Percentiles rank a stretch among this genome's conserved stretches.
These are phyloP conservation scores for Fonsecaea pedrosoi DNA, from an alignment of 2,329 filamentous ascomycete genomes.

Conservation along the genomic window DNA sequence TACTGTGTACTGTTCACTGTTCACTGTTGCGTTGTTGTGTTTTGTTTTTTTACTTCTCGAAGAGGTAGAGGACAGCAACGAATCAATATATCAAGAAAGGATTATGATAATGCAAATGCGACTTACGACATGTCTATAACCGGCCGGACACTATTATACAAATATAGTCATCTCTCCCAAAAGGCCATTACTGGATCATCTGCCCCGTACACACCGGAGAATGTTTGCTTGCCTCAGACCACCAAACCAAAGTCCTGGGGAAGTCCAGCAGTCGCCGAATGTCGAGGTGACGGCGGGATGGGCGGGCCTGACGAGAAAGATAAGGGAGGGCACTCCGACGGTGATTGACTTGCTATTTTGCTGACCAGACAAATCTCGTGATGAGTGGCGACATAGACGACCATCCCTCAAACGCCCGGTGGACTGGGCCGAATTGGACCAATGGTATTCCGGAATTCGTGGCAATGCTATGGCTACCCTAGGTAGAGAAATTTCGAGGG, in stretches of 20 bases:
- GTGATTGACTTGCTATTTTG: background rate
- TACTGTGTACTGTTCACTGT: too few relatives aligned
- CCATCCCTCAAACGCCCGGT: background rate
- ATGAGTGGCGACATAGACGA: background rate
- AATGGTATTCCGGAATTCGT: background rate
- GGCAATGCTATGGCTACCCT: too few relatives aligned
- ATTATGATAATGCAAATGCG: background rate
- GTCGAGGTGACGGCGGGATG: background rate
- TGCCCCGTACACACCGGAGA: too few relatives aligned
- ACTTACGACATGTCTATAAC: background rate
- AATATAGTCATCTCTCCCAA: background rate
- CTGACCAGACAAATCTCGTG: background rate
- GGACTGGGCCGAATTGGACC: background rate
- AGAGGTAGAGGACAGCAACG: background rate
- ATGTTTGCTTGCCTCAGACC: too few relatives aligned
- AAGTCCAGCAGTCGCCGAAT: background rate
- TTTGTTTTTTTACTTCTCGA: background rate
- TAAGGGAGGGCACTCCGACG: constrained; percentile 6
- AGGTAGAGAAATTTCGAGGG: too few relatives aligned
- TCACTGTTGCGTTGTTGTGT: too few relatives aligned
- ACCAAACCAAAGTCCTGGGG: background rate
- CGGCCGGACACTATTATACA: constrained; percentile 1
- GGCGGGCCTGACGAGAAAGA: background rate
- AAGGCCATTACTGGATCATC: background rate
- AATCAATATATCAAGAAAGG: too few relatives aligned